Percentiles rank a stretch among this genome's conserved stretches.
Conservation (phyloP, 257 asterid genomes). For the Solanum pimpinellifolium region DNA sequence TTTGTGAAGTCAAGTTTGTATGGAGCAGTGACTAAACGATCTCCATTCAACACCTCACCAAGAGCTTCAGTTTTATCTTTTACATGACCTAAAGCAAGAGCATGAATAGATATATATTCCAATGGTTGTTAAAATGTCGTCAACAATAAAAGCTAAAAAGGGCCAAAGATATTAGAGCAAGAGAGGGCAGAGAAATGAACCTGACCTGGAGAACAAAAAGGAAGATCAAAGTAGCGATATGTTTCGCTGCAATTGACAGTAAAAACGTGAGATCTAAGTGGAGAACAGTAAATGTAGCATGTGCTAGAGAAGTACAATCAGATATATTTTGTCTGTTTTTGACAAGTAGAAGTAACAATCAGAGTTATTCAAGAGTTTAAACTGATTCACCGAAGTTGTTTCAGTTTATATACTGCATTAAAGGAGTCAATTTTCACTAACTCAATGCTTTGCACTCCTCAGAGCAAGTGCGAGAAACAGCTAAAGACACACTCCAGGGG, state of each 20-base stretch:
- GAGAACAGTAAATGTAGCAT: neutral
- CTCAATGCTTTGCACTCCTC: neutral
- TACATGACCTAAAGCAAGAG: neutral
- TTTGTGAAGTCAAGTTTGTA: slow-evolving; percentile 4
- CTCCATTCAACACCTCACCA: slow-evolving; percentile 12
- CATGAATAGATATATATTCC: neutral
- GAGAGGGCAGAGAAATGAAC: neutral
- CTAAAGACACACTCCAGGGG: neutral
- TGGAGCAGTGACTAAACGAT: slow-evolving; percentile 10
- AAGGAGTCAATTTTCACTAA: neutral
- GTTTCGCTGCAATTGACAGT: slow-evolving; percentile 29
- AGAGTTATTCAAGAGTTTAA: neutral
- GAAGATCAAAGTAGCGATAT: slow-evolving; percentile 42
- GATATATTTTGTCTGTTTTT: neutral
- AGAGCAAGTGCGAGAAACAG: neutral
- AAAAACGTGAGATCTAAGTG: neutral
- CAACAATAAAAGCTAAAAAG: neutral
- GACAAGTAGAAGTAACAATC: neutral
- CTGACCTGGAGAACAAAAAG: slow-evolving; percentile 42
- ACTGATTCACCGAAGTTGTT: neutral
- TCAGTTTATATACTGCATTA: neutral
- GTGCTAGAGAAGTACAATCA: neutral
- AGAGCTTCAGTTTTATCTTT: slow-evolving; percentile 7
- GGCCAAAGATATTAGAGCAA: neutral
- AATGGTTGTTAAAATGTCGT: neutral